Evolutionary conservation across 176 grass and related monocot genomes (phyloP), one percentile per base, ranked within the genome.

Genomic region (Echinochloa phyllopogon): DNA sequence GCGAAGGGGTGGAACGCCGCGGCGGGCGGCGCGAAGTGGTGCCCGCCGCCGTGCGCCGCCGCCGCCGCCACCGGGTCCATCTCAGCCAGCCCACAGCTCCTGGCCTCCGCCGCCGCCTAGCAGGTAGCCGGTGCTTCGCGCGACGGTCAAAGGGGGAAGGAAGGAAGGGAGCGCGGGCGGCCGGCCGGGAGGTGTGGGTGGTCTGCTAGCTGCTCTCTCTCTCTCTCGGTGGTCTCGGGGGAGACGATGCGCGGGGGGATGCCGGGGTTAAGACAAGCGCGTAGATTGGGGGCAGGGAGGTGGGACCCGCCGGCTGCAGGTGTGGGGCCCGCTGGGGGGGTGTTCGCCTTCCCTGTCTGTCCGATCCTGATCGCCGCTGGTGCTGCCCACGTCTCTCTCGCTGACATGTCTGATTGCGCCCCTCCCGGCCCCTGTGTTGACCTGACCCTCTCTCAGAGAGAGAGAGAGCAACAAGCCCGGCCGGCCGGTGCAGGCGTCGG

Each of bases 1-100:
- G 80, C 86, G 72, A 94, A 89, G 36, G 91, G 83, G 84, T 90
- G 77, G 75, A 93, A 89, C 52, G 53, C 71, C 84, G 77, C 78
- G 77, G 69, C 74, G 82, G 85, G 65, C 74, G 88, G 89, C 49
- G 61, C 89, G 77, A 89, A 98, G 59, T 90, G 89, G 69, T 84
- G 84, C 56, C 82, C 80, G 10, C 82, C 80, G 36, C 90, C 81
- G 53, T 87, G 85, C 48, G 85, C 53, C 37, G 87, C 88, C 39
- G 88, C 81, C 21, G 94, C 83, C 66, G 93, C 83, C 36, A 94
- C 84, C 3, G 91, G 96, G 91, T 98, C 96, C 96, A 98, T 98
- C 45, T 7, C 53, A 39, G 44, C 48, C 58, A n/a, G n/a, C n/a
- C n/a, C n/a, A n/a, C 50, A 20, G 23, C n/a, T 29, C 69, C 15